Percentiles rank a stretch among this genome's conserved stretches.
phyloP scores from a whole-genome alignment of 2,329 filamentous ascomycete genomes.

The Cladophialophora immunda region DNA sequence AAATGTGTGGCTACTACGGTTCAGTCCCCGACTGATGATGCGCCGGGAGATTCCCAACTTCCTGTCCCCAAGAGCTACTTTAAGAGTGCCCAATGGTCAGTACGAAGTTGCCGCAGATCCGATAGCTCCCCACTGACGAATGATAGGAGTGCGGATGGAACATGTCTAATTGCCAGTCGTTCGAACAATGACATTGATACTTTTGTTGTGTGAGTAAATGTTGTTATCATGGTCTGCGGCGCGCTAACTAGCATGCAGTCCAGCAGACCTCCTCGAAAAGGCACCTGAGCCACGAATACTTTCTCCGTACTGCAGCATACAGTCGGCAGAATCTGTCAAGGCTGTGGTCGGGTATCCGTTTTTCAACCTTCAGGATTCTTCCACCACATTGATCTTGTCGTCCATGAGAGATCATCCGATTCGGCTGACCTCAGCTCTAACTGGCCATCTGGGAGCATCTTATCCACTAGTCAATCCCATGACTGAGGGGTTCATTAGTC shows the following conservation, averaged over 20 bases:
- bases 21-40: not conserved
- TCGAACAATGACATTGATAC: slow-evolving; percentile 61
- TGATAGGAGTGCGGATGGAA: slow-evolving; percentile 63
- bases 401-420: slow-evolving; percentile 65
- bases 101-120: not conserved
- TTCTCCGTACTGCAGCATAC: slow-evolving; percentile 56
- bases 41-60: slow-evolving; percentile 35
- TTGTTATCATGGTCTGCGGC: not conserved
- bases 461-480: slow-evolving; percentile 64
- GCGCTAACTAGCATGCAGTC: slow-evolving; percentile 44
- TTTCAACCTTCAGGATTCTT: slow-evolving; percentile 61
- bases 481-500: slow-evolving; percentile 65
- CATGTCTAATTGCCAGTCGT: slow-evolving; percentile 63
- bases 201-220: slow-evolving; percentile 59
- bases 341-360: slow-evolving; percentile 63
- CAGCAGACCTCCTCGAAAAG: slow-evolving; percentile 58
- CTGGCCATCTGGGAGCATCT: slow-evolving; percentile 56
- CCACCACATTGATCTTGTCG: slow-evolving; percentile 60
- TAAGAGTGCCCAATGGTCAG: slow-evolving; percentile 57
- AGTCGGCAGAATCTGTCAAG: slow-evolving; percentile 60
- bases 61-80: slow-evolving; percentile 41
- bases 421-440: slow-evolving; percentile 63
- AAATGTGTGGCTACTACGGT: slow-evolving; percentile 29
- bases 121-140: slow-evolving; percentile 2
- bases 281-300: slow-evolving; percentile 49